A percentile compares a stretch with the other conserved stretches of the same genome.
phyloP scores from a whole-genome alignment of 352 stramenopile species.

The Peronospora farinosa region DNA sequence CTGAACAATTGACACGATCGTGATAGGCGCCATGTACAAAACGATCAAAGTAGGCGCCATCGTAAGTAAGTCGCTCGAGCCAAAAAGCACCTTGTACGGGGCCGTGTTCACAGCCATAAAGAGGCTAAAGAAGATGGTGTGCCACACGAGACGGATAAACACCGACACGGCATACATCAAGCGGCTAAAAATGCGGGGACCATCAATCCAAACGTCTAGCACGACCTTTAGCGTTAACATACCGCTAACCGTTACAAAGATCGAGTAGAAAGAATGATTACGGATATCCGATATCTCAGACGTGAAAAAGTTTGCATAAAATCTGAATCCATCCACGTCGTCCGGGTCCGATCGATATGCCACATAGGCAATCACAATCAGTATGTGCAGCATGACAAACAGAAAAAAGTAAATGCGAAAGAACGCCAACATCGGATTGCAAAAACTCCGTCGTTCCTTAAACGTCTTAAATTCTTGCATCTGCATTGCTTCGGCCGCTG shows the following conservation, averaged over 20 bases:
- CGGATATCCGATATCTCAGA: slow-evolving; percentile 58
- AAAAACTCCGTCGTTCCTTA: slow-evolving; percentile 76
- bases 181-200: slow-evolving; percentile 59
- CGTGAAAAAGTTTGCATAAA: slow-evolving; percentile 74
- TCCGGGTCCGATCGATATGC: slow-evolving; percentile 60
- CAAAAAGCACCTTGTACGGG: slow-evolving; percentile 57
- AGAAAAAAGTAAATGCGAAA: slow-evolving; percentile 87
- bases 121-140: slow-evolving; percentile 72
- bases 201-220: slow-evolving; percentile 79
- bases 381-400: slow-evolving; percentile 70
- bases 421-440: slow-evolving; percentile 76
- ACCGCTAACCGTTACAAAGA: slow-evolving; percentile 61
- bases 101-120: slow-evolving; percentile 64
- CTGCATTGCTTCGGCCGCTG: slow-evolving; percentile 64
- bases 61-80: slow-evolving; percentile 53
- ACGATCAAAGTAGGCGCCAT: slow-evolving; percentile 47
- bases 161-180: slow-evolving; percentile 53
- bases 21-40: slow-evolving; percentile 57
- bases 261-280: slow-evolving; percentile 68
- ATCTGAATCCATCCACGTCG: slow-evolving; percentile 43
- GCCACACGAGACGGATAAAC: slow-evolving; percentile 71
- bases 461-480: slow-evolving; percentile 76
- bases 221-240: slow-evolving; percentile 64
- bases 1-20: slow-evolving; percentile 52
- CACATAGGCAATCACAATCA: slow-evolving; percentile 78